Conservation (phyloP, 768 basidiomycete genomes). For the Fomitopsis pulvina region DNA sequence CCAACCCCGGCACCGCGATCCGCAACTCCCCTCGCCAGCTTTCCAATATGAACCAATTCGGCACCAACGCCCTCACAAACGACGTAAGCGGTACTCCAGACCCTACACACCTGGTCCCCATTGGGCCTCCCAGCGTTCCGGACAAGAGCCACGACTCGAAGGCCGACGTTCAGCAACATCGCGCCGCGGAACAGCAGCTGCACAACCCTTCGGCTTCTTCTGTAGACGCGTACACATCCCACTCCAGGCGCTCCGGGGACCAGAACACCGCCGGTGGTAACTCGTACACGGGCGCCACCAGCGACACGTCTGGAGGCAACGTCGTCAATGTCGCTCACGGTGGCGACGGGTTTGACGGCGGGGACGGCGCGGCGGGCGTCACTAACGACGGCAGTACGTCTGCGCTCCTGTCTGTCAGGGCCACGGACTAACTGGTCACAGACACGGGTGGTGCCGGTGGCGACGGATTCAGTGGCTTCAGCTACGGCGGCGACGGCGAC, state of each 20-base stretch:
- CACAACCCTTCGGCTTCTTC: background rate
- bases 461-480: constrained; percentile 13
- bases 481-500: constrained; percentile 14
- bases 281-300: constrained; percentile 19
- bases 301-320: constrained; percentile 16
- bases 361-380: background rate
- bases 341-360: background rate
- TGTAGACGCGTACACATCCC: background rate
- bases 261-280: constrained; percentile 19
- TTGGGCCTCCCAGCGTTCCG: background rate
- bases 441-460: constrained; percentile 13
- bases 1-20: constrained; percentile 13
- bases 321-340: constrained; percentile 9
- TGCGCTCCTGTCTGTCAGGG: background rate
- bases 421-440: background rate
- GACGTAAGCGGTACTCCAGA: no score
- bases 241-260: constrained; percentile 19
- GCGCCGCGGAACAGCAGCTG: constrained; percentile 5
- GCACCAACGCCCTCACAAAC: background rate
- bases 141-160: background rate
- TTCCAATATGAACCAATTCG: background rate
- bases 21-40: constrained; percentile 2
- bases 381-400: background rate
- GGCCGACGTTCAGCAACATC: background rate
- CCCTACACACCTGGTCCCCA: background rate